These are phyloP conservation scores for Coemansia sp. DNA, from an alignment of 192 early-diverging fungal species.

Conservation along the genomic window DNA sequence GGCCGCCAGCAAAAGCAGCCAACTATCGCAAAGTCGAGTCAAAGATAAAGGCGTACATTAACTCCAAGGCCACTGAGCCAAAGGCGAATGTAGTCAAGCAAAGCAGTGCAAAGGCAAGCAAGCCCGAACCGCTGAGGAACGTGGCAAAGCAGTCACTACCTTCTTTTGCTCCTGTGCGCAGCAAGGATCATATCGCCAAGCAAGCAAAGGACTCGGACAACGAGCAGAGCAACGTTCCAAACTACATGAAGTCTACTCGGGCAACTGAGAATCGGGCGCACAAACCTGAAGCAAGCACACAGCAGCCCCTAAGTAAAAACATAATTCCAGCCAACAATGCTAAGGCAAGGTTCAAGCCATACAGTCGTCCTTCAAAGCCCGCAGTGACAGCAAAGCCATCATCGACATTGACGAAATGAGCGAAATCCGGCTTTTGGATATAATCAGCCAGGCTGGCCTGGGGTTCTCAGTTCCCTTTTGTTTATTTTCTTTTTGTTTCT, in stretches of 20 bases:
- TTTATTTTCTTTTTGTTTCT: not conserved
- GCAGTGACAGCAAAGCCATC: too few relatives aligned
- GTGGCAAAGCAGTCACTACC: not conserved
- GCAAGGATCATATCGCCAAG: not conserved
- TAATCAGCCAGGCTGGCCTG: constrained; percentile 4
- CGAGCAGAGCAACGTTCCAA: constrained; percentile 18
- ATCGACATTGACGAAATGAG: not conserved
- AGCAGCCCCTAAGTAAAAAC: constrained; percentile 6
- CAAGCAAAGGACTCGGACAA: not conserved
- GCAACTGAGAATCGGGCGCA: constrained; percentile 38
- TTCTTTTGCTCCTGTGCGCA: not conserved
- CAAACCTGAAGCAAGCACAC: not conserved
- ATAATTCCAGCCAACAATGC: not conserved
- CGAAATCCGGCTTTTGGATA: not conserved
- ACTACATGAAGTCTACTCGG: constrained; percentile 43
- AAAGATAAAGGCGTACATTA: constrained; percentile 49
- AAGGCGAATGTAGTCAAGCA: constrained; percentile 24
- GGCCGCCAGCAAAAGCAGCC: constrained; percentile 4
- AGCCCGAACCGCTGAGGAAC: not conserved
- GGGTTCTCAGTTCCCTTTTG: not conserved
- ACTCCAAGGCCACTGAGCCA: constrained; percentile 27
- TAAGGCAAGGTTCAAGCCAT: constrained; percentile 36
- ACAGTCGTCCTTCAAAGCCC: constrained; percentile 23
- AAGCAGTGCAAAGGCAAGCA: not conserved
- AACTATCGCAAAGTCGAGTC: constrained; percentile 41